Evolutionary conservation across 805 yeast genomes (phyloP).

Genomic region (Priceomyces melissophilus): DNA sequence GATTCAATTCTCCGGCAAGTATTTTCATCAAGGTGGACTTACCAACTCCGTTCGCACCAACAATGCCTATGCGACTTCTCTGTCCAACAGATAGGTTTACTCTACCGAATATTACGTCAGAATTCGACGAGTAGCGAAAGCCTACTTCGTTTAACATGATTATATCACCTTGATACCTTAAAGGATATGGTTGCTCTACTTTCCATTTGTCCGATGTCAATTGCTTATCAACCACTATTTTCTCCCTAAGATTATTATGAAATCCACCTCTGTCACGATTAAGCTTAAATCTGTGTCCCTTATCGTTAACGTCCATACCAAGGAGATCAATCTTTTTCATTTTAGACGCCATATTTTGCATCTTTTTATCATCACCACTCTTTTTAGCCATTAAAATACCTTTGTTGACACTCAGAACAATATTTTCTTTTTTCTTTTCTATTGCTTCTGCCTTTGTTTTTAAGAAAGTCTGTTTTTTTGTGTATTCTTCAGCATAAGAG

Average conservation of each 20-base stretch:
- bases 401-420: conserved; percentile 1
- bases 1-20: conserved; percentile 45
- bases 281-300: conserved; percentile 3
- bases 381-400: neutral
- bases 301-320: conserved; percentile 3
- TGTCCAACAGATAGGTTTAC: neutral
- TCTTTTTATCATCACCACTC: conserved; percentile 1
- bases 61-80: conserved; percentile 9
- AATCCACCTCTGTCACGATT: conserved; percentile 2
- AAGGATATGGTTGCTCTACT: neutral
- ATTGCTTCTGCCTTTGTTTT: conserved; percentile 1
- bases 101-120: neutral
- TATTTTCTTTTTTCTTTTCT: neutral
- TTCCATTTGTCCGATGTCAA: neutral
- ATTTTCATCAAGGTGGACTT: conserved; percentile 77
- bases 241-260: conserved; percentile 1
- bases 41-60: conserved; percentile 44
- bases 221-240: conserved; percentile 1
- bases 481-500: neutral
- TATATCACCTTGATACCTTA: conserved; percentile 3
- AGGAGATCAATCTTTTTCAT: conserved; percentile 2
- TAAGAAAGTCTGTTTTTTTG: neutral
- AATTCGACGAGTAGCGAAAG: neutral
- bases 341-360: conserved; percentile 1
- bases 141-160: conserved; percentile 1